These are phyloP conservation scores for Termitomyces sp. DNA, from an alignment of 768 basidiomycete genomes.

Conservation along the genomic window DNA sequence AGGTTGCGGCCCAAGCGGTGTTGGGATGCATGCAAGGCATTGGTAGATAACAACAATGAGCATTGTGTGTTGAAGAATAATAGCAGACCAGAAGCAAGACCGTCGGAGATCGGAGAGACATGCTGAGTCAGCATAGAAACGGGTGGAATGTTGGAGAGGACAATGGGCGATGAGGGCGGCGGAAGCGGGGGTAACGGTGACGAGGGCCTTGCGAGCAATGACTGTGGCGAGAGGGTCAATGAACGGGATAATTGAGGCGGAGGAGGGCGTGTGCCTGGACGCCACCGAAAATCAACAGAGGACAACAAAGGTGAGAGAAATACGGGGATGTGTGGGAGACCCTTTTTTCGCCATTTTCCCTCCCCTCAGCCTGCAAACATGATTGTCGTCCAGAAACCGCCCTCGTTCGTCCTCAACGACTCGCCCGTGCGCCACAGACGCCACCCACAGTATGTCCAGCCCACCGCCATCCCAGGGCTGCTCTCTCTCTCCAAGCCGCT, in stretches of 20 bases:
- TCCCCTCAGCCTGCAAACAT: constrained; percentile 26
- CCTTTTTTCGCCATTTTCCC: constrained; percentile 10
- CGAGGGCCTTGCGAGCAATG: too few species aligned
- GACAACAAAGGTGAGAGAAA: constrained; percentile 21
- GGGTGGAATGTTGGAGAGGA: too few species aligned
- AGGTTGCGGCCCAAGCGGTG: too few species aligned
- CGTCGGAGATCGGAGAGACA: too few species aligned
- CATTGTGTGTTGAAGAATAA: too few species aligned
- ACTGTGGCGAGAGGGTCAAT: neutral
- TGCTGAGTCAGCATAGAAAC: too few species aligned
- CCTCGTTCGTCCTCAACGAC: constrained; percentile 26
- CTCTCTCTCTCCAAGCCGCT: constrained; percentile 57
- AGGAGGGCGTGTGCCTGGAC: constrained; percentile 1
- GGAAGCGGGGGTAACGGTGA: neutral
- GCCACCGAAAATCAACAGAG: constrained; percentile 22
- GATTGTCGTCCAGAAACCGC: constrained; percentile 49
- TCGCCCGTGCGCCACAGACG: constrained; percentile 47
- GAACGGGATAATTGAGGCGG: constrained; percentile 1
- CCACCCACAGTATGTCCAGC: constrained; percentile 69
- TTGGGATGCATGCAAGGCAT: too few species aligned
- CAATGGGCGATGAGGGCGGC: neutral
- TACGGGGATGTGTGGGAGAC: constrained; percentile 6
- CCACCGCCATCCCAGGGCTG: constrained; percentile 67
- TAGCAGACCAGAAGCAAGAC: too few species aligned
- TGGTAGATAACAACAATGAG: too few species aligned